Evolutionary conservation across 768 basidiomycete genomes (phyloP).

Genomic region (Tylopilus felleus): DNA sequence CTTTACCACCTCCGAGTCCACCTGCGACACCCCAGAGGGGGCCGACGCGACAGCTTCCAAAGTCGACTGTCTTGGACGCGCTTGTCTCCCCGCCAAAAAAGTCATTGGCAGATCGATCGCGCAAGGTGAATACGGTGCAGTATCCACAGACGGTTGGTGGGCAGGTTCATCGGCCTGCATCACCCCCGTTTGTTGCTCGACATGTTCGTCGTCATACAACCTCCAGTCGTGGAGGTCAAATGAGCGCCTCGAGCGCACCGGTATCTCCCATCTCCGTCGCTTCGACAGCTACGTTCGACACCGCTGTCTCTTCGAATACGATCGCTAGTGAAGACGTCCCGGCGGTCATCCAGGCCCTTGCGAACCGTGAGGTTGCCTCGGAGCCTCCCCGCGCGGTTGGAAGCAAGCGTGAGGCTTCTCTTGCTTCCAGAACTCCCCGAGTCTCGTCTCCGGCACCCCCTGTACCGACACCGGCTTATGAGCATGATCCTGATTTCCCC

Average conservation of each 20-base stretch:
- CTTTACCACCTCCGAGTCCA: slow-evolving; percentile 19
- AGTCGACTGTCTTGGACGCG: slow-evolving; percentile 7
- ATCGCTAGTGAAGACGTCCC: slow-evolving; percentile 21
- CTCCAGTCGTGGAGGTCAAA: slow-evolving; percentile 31
- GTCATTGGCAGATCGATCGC: slow-evolving; percentile 13
- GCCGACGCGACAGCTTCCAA: slow-evolving; percentile 15
- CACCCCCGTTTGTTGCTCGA: slow-evolving; percentile 32
- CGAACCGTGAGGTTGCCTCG: slow-evolving; percentile 19
- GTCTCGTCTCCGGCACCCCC: slow-evolving; percentile 25
- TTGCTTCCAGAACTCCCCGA: slow-evolving; percentile 20
- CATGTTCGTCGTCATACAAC: slow-evolving; percentile 33
- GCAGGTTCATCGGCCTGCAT: slow-evolving; percentile 27
- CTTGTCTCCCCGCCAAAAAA: slow-evolving; percentile 14
- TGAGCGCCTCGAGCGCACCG: slow-evolving; percentile 29
- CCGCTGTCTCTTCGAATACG: slow-evolving; percentile 19
- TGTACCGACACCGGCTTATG: slow-evolving; percentile 19
- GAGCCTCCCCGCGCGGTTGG: slow-evolving; percentile 22
- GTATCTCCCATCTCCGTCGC: slow-evolving; percentile 30
- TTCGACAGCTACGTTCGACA: slow-evolving; percentile 27
- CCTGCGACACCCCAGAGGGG: slow-evolving; percentile 22
- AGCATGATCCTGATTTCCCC: slow-evolving; percentile 29
- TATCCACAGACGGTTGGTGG: slow-evolving; percentile 16
- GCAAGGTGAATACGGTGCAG: slow-evolving; percentile 26
- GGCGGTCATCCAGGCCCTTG: slow-evolving; percentile 9
- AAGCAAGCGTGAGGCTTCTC: slow-evolving; percentile 13